Evolutionary conservation across 768 basidiomycete genomes (phyloP).

Genomic region (Asterophora parasitica): DNA sequence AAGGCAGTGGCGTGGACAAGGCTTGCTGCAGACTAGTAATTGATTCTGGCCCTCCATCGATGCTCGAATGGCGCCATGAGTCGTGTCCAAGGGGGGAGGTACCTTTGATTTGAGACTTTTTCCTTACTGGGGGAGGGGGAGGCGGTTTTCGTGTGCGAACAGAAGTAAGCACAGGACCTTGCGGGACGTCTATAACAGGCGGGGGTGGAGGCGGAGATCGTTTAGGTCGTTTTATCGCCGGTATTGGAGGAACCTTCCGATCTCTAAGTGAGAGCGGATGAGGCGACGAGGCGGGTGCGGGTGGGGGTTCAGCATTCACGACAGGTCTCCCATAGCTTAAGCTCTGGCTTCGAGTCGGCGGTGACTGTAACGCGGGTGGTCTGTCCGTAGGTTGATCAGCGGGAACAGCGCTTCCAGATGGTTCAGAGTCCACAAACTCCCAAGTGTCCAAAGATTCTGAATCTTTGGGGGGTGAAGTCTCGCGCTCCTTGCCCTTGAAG

Average conservation of each 20-base stretch:
- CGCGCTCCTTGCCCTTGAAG: constrained; percentile 38
- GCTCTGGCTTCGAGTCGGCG: constrained; percentile 25
- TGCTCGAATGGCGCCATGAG: constrained; percentile 12
- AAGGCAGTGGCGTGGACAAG: constrained; percentile 33
- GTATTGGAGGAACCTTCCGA: constrained; percentile 22
- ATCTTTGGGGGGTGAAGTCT: constrained; percentile 19
- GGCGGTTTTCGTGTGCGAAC: constrained; percentile 27
- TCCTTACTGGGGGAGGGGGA: constrained; percentile 19
- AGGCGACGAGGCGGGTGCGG: constrained; percentile 4
- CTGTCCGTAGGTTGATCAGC: constrained; percentile 21
- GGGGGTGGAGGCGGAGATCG: constrained; percentile 18
- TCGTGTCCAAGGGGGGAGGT: constrained; percentile 28
- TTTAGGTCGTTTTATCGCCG: constrained; percentile 21
- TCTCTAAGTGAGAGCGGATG: constrained; percentile 22
- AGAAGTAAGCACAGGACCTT: constrained; percentile 26
- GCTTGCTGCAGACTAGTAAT: constrained; percentile 28
- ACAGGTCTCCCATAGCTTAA: constrained; percentile 22
- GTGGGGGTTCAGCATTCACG: constrained; percentile 6
- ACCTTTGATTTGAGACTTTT: constrained; percentile 17
- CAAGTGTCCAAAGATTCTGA: constrained; percentile 37
- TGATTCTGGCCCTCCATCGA: constrained; percentile 10
- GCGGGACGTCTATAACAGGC: constrained; percentile 12
- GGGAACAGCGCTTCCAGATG: constrained; percentile 21
- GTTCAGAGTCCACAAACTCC: constrained; percentile 38
- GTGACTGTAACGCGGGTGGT: constrained; percentile 11